phyloP scores from a whole-genome alignment of 306 rosid species.

The Nissolia schottii region DNA sequence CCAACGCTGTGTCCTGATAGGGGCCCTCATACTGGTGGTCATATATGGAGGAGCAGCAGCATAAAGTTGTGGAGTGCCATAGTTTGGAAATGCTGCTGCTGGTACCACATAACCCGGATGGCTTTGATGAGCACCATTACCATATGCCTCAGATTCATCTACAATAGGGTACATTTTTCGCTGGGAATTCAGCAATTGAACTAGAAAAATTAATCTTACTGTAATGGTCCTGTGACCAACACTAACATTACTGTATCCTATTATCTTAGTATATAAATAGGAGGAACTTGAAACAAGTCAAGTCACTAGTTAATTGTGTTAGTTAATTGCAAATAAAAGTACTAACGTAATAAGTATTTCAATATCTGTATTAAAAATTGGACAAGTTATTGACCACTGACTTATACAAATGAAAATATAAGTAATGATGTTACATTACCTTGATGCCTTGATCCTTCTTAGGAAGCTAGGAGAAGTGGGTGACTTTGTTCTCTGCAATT shows the following conservation, averaged over 20 bases:
- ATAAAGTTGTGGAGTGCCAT: constrained; percentile 23
- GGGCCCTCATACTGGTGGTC: not conserved
- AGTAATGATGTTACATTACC: not conserved
- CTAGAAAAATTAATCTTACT: not conserved
- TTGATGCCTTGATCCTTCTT: constrained; percentile 17
- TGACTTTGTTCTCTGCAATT: not conserved
- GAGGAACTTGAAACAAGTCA: not conserved
- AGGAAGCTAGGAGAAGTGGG: not conserved
- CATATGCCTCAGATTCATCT: constrained; percentile 31
- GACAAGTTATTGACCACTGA: not conserved
- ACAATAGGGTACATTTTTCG: constrained; percentile 39
- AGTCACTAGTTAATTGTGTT: constrained; percentile 1
- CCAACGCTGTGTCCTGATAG: constrained; percentile 33
- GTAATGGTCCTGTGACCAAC: not conserved
- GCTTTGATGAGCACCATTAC: constrained; percentile 19
- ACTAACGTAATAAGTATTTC: not conserved
- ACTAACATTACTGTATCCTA: not conserved
- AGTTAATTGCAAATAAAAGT: constrained; percentile 11
- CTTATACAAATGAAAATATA: not conserved
- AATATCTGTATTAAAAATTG: not conserved
- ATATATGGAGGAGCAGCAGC: constrained; percentile 32
- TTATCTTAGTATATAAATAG: not conserved
- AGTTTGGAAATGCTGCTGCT: constrained; percentile 23
- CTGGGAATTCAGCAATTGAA: not conserved
- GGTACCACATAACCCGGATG: constrained; percentile 20